Conservation (phyloP, 2,329 filamentous ascomycete species). For the Venturia carpophila region DNA sequence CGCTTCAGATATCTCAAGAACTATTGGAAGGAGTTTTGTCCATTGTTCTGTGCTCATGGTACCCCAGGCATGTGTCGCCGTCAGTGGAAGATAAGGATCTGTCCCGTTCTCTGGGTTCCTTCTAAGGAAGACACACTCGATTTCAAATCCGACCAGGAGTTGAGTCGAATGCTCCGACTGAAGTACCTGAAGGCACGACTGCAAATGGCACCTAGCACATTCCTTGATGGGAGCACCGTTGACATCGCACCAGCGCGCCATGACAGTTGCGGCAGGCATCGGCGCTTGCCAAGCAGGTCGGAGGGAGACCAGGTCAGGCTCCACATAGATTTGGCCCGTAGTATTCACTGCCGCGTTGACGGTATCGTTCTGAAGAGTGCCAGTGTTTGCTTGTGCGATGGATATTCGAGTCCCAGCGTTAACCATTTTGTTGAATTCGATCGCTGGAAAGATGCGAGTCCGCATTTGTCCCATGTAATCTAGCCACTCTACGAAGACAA, state of each 20-base stretch:
- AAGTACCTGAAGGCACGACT: conserved; percentile 45
- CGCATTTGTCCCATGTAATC: conserved; percentile 67
- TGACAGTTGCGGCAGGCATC: conserved; percentile 54
- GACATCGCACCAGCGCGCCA: conserved; percentile 56
- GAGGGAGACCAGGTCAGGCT: conserved; percentile 58
- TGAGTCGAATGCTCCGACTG: conserved; percentile 44
- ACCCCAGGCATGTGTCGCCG: conserved; percentile 63
- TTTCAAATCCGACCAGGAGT: conserved; percentile 69
- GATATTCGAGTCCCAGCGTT: conserved; percentile 39
- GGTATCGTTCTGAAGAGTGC: conserved; percentile 60
- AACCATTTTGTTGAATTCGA: conserved; percentile 34
- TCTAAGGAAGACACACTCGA: conserved; percentile 67
- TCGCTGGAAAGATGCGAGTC: conserved; percentile 59
- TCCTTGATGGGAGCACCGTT: conserved; percentile 44
- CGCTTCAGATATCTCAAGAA: conserved; percentile 57
- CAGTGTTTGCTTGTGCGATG: conserved; percentile 56
- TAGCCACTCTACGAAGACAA: conserved; percentile 66
- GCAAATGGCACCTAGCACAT: conserved; percentile 51
- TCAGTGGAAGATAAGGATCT: conserved; percentile 40
- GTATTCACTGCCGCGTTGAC: conserved; percentile 47
- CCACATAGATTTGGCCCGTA: conserved; percentile 58
- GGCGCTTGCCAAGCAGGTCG: conserved; percentile 30
- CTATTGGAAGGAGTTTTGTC: conserved; percentile 47
- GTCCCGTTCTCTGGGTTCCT: conserved; percentile 30
- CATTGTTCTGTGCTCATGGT: conserved; percentile 56